Conservation (phyloP, 2,329 filamentous ascomycete species). For the Diaporthe nobilis region DNA sequence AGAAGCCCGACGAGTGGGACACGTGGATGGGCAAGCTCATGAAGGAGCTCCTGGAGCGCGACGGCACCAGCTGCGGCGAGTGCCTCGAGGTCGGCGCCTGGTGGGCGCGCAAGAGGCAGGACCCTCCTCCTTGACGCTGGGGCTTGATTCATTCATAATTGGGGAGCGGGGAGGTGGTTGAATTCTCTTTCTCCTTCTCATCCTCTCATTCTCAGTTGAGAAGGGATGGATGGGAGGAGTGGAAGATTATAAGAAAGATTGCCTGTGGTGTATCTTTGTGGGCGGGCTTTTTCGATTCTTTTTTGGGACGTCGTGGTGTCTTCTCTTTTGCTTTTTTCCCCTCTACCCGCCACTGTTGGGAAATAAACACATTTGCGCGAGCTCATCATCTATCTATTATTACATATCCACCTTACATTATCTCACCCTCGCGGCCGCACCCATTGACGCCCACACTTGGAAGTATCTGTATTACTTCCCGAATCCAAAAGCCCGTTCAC, state of each 20-base stretch:
- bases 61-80: constrained; percentile 85
- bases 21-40: constrained; percentile 91
- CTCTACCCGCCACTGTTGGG: background rate
- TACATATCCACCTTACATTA: constrained; percentile 1
- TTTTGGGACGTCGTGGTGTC: constrained; percentile 9
- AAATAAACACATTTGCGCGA: constrained; percentile 27
- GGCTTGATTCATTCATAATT: background rate
- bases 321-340: background rate
- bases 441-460: background rate
- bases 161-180: background rate
- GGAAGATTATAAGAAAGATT: background rate
- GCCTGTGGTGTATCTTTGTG: background rate
- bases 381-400: constrained; percentile 28
- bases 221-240: no score
- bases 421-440: background rate
- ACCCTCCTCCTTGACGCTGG: constrained; percentile 8
- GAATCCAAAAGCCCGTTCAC: background rate
- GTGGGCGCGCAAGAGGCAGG: constrained; percentile 81
- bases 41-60: constrained; percentile 83
- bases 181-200: background rate
- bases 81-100: constrained; percentile 90
- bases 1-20: constrained; percentile 94
- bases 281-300: constrained; percentile 10
- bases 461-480: no score
- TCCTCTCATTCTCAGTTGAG: background rate